A percentile compares a stretch with the other conserved stretches of the same genome.
phyloP scores from a whole-genome alignment of 2,329 filamentous ascomycete genomes.

The Apiospora koreana region DNA sequence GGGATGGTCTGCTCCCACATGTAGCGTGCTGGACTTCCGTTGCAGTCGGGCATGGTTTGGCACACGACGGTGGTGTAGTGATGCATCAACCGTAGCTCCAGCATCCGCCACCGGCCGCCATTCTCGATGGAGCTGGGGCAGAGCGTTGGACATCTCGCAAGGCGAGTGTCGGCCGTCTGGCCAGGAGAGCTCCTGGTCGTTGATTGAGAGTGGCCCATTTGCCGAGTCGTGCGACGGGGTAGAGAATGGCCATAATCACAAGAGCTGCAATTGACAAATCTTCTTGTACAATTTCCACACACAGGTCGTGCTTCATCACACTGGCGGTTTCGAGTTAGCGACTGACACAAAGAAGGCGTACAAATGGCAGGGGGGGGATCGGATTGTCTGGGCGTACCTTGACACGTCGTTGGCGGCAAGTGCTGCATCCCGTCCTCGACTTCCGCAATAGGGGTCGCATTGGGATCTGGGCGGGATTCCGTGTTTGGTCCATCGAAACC shows the following conservation, averaged over 20 bases:
- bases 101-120: neutral
- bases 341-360: neutral
- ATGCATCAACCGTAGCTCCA: constrained; percentile 16
- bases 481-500: neutral
- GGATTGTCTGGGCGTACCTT: neutral
- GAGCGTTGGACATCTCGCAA: neutral
- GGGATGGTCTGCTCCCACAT: constrained; percentile 14
- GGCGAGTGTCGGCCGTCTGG: neutral
- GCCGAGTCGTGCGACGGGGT: neutral
- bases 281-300: neutral
- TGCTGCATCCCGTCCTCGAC: constrained; percentile 11
- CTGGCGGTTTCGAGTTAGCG: neutral
- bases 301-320: neutral
- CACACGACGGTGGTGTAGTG: constrained; percentile 12
- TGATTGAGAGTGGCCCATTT: neutral
- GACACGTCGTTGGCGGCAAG: neutral
- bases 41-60: constrained; percentile 12
- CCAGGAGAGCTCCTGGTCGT: neutral
- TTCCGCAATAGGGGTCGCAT: constrained; percentile 7
- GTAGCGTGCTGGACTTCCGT: neutral
- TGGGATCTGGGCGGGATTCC: too few species aligned
- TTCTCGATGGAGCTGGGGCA: neutral
- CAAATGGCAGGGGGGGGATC: neutral
- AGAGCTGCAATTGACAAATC: neutral
- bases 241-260: neutral